A percentile compares a stretch with the other conserved stretches of the same genome.
Conservation (phyloP, 2,329 filamentous ascomycete species). For the Cucurbitaria berberidis region DNA sequence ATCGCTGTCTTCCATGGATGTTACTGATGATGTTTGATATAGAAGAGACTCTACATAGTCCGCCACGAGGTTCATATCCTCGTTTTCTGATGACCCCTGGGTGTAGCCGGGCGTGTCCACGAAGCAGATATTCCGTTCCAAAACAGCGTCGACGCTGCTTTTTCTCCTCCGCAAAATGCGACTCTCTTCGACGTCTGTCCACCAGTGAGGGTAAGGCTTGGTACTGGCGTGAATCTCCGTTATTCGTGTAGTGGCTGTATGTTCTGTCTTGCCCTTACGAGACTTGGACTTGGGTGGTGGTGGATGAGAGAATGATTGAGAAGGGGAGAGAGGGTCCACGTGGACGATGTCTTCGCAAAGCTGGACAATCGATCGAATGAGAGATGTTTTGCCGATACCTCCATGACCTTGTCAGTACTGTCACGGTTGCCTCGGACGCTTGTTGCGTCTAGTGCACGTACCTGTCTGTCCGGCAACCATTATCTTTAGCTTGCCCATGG, state of each 20-base stretch:
- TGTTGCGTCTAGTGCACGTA: conserved; percentile 42
- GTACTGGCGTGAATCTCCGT: conserved; percentile 55
- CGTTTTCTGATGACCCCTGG: conserved; percentile 48
- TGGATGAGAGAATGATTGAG: conserved; percentile 32
- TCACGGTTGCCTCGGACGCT: background rate
- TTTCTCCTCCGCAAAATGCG: conserved; percentile 63
- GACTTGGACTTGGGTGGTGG: conserved; percentile 32
- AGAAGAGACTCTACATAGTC: conserved; percentile 77
- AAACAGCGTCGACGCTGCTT: conserved; percentile 74
- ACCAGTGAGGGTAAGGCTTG: conserved; percentile 82
- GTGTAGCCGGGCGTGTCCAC: conserved; percentile 78
- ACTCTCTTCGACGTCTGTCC: conserved; percentile 76
- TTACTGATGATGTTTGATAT: conserved; percentile 65
- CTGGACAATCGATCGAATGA: conserved; percentile 88
- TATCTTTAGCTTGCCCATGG: conserved; percentile 86
- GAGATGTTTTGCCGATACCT: conserved; percentile 87
- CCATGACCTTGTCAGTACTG: conserved; percentile 18
- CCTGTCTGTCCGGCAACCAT: conserved; percentile 81
- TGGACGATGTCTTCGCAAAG: conserved; percentile 91
- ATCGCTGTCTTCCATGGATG: conserved; percentile 72
- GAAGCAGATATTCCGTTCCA: conserved; percentile 93
- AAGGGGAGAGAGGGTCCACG: conserved; percentile 69
- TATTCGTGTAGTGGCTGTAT: conserved; percentile 35
- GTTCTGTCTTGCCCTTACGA: conserved; percentile 30
- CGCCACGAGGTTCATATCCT: conserved; percentile 50